Base-by-base conservation (phyloP, 1,284 basidiomycete species). In the Leccinum colubrinum region DNA sequence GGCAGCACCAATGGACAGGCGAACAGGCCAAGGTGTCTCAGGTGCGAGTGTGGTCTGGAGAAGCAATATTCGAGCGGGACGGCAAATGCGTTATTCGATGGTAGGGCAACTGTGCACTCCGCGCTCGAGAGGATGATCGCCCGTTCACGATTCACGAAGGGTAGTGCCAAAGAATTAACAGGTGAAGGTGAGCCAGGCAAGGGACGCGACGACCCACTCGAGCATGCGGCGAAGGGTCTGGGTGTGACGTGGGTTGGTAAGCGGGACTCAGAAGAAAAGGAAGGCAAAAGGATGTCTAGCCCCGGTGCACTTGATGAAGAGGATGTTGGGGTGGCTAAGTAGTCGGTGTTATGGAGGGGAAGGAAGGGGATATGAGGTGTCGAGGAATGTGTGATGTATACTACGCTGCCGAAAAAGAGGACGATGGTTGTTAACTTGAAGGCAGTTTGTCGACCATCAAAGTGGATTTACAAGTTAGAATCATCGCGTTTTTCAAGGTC, bases 71-170 rank as follows among this genome's bases (percentile, higher is more conserved):
- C 79, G n/a, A 74, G 61, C 41, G n/a, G 41, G n/a, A 43, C n/a
- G 41, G 41, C n/a, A 43, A n/a, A 7, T n/a, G 41, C n/a, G n/a
- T 8, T n/a, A 43, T n/a, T n/a, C n/a, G 41, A n/a, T 41, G 91
- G 91, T 6, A 93, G 73, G 17, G 80, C 71, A 14, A 93, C 77
- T 15, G 93, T 80, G 69, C 96, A 98, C 68, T 90, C 83, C 1
- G 91, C 96, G 1, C 35, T 37, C 35, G 35, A 37, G 12, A 81
- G 78, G n/a, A 86, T 77, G 62, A 86, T 83, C 66, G 95, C 76
- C 27, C 95, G 86, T 96, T 95, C 69, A 97, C 95, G 81, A 93
- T 30, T 30, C 30, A 30, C 30, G 30, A 30, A 88, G 79, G 41
- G 15, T 4, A 6, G 41, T n/a, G 41, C 35, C 35, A 37, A 37